Base-by-base conservation (phyloP, 208 protist species). In the Trypanosoma boissoni region DNA sequence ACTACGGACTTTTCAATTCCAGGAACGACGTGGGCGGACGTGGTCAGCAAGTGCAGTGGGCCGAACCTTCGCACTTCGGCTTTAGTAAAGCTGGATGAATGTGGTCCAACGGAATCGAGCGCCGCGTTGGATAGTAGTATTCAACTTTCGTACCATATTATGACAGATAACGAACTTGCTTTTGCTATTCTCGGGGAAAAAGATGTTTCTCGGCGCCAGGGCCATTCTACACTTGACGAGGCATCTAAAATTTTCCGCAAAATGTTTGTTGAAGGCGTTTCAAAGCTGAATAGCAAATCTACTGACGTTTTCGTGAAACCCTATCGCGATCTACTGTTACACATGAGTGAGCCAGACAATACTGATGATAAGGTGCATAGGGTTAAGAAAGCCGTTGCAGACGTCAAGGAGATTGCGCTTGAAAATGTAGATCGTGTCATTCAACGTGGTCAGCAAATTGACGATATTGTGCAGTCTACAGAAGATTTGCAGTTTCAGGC, bases 401-500 rank as follows among this genome's bases (percentile, higher is more conserved):
- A 95, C 50, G 86, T 89, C 23, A 92, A 90, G 59, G 72, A 85
- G 49, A 32, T 95, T 39, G 88, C 88, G 0, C 71, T 95, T 3
- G 83, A 92, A 52, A 95, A 95, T 56, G 88, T 95, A 24, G 83
- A 95, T 51, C 64, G 73, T 0, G 85, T 78, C 12, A 80, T 95
- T 32, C 75, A 91, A 58, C 82, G 88, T 8, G 86, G 86, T 10
- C 78, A 88, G 53, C 72, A 70, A 29, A 92, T 95, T 53, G 88
- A 95, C 44, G 86, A 95, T 58, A 95, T 95, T 68, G 77, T 95
- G 37, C 80, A 90, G 52, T 80, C 83, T 2, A 92, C 83, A 0
- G 88, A 95, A 34, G 88, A 95, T 41, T 61, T 95, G 36, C 83
- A 92, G 73, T 88, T 83, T 51, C 85, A 95, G 69, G 83, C 88